Evolutionary conservation across 192 early-diverging fungal genomes (phyloP).

Genomic region (Chytriomyces sp.): DNA sequence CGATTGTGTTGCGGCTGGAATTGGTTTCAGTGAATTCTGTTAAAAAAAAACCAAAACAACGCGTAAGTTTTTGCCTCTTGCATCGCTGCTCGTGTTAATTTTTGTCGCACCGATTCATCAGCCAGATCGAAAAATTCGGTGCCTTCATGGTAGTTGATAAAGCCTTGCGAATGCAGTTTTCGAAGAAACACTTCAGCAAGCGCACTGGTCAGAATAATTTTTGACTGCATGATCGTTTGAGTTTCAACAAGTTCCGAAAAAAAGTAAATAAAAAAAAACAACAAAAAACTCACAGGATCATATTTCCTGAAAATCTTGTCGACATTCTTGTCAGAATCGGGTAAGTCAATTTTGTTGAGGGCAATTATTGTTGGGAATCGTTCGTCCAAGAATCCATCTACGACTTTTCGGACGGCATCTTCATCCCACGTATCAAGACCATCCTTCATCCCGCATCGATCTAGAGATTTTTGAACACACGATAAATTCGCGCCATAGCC

Average conservation of each 20-base stretch:
- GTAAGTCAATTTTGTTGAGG: conserved; percentile 85
- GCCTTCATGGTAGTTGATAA: conserved; percentile 56
- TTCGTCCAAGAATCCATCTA: conserved; percentile 72
- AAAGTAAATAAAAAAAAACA: background rate
- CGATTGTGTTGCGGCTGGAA: conserved; percentile 10
- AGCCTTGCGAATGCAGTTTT: conserved; percentile 58
- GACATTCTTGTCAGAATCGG: conserved; percentile 84
- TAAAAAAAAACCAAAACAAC: background rate
- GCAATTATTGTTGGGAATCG: conserved; percentile 84
- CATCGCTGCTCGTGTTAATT: no score
- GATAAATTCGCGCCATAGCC: conserved; percentile 66
- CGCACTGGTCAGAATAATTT: conserved; percentile 53
- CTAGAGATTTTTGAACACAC: conserved; percentile 54
- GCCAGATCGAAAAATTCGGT: conserved; percentile 54
- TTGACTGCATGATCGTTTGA: conserved; percentile 10
- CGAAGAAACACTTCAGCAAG: conserved; percentile 54
- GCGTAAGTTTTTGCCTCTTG: no score
- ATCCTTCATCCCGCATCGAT: conserved; percentile 59
- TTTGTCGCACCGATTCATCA: conserved; percentile 42
- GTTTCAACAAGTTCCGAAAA: background rate
- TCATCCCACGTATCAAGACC: conserved; percentile 72
- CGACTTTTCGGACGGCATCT: conserved; percentile 61
- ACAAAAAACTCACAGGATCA: conserved; percentile 49
- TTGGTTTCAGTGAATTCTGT: conserved; percentile 28
- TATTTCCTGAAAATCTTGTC: conserved; percentile 77